Percentiles rank a stretch among this genome's conserved stretches.
phyloP scores from a whole-genome alignment of 495 filamentous ascomycete species.

The Pyrenopolyporus hunteri region DNA sequence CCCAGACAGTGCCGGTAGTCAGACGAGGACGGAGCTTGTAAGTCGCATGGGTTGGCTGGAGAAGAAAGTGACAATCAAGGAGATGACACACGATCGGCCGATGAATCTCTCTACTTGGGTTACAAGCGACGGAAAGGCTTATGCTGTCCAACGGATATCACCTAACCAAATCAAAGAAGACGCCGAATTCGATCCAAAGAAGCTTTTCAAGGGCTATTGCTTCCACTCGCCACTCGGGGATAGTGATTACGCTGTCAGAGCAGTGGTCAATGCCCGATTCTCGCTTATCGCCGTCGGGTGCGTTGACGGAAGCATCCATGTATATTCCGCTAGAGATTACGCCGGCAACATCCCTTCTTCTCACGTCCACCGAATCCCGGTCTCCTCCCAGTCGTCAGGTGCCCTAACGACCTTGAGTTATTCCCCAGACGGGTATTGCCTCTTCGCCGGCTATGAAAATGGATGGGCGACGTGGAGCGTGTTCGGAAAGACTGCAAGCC shows the following conservation, averaged over 20 bases:
- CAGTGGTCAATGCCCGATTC: conserved; percentile 90
- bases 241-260: conserved; percentile 68
- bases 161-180: conserved; percentile 29
- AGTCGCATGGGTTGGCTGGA: conserved; percentile 84
- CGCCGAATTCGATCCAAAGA: conserved; percentile 56
- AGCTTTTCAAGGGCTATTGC: conserved; percentile 86
- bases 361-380: conserved; percentile 71
- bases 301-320: conserved; percentile 74
- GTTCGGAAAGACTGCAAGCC: conserved; percentile 85
- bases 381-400: conserved; percentile 68
- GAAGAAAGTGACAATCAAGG: conserved; percentile 73
- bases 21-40: conserved; percentile 89
- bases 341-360: conserved; percentile 92
- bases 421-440: conserved; percentile 94
- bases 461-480: conserved; percentile 98
- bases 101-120: conserved; percentile 98
- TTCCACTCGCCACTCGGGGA: conserved; percentile 76
- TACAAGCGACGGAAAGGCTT: conserved; percentile 86
- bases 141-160: conserved; percentile 79
- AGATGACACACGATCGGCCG: conserved; percentile 95
- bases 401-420: conserved; percentile 76
- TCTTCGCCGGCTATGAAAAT: conserved; percentile 90
- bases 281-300: conserved; percentile 91
- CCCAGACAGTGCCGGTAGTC: conserved; percentile 76
- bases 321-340: conserved; percentile 93